Conservation (phyloP, 2,329 filamentous ascomycete species). For the Exophiala mesophila region DNA sequence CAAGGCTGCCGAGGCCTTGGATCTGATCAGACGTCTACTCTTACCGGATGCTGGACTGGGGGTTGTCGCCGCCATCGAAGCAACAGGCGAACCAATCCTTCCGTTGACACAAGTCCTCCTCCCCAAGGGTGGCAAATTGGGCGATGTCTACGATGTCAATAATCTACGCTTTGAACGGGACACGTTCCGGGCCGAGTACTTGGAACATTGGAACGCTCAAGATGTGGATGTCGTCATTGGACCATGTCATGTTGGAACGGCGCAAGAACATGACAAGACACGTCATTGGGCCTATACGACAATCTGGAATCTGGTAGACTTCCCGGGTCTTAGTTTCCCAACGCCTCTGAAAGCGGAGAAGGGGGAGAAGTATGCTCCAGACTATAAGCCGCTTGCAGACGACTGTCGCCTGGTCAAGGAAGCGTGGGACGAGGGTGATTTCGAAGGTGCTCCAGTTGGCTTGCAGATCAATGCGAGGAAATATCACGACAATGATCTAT, state of each 20-base stretch:
- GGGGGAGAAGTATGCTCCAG: slow-evolving; percentile 33
- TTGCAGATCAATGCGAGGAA: slow-evolving; percentile 52
- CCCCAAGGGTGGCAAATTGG: slow-evolving; percentile 7
- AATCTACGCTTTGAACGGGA: slow-evolving; percentile 28
- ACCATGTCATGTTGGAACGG: slow-evolving; percentile 53
- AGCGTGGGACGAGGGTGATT: slow-evolving; percentile 41
- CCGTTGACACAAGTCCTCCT: slow-evolving; percentile 14
- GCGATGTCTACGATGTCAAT: slow-evolving; percentile 14
- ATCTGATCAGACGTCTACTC: slow-evolving; percentile 10
- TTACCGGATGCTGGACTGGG: slow-evolving; percentile 11
- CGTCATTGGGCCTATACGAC: slow-evolving; percentile 61
- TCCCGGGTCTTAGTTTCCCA: slow-evolving; percentile 54
- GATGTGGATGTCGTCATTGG: slow-evolving; percentile 55
- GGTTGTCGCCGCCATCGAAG: slow-evolving; percentile 6
- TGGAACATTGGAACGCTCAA: slow-evolving; percentile 11
- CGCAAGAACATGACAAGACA: slow-evolving; percentile 50
- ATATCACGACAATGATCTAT: slow-evolving; percentile 50
- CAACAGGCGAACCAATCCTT: slow-evolving; percentile 11
- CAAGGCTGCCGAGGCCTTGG: slow-evolving; percentile 10
- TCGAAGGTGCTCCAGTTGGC: slow-evolving; percentile 47
- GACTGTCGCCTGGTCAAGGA: slow-evolving; percentile 46
- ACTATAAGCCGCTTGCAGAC: slow-evolving; percentile 21
- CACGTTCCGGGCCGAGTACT: slow-evolving; percentile 11
- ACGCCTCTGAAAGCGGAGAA: slow-evolving; percentile 31
- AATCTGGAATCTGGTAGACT: slow-evolving; percentile 58